A percentile compares a stretch with the other conserved stretches of the same genome.
Conservation (phyloP, 2,329 filamentous ascomycete species). For the Colletotrichum siamense region DNA sequence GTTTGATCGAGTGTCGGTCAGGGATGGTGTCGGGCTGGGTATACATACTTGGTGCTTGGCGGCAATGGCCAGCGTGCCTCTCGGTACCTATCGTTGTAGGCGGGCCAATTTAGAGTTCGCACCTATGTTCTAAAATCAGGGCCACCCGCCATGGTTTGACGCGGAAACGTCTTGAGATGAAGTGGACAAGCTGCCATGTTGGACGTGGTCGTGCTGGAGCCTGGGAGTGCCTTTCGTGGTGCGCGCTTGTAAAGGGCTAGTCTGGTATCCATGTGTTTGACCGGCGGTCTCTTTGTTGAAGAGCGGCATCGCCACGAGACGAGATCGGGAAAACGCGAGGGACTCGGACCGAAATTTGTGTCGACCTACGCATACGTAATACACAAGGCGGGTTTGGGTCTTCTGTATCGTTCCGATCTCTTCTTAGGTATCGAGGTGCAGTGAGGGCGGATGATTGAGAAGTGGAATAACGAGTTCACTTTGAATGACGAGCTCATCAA, state of each 20-base stretch:
- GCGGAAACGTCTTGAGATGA: background rate
- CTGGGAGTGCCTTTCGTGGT: background rate
- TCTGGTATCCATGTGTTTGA: background rate
- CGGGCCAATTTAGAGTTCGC: background rate
- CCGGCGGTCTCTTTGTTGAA: background rate
- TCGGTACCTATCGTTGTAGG: background rate
- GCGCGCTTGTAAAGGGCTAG: background rate
- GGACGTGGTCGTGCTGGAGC: background rate
- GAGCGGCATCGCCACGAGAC: background rate
- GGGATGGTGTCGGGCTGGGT: background rate
- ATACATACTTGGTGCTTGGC: background rate
- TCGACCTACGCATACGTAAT: background rate
- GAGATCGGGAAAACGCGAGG: background rate
- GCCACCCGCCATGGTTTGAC: background rate
- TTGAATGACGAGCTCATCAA: background rate
- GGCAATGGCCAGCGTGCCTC: background rate
- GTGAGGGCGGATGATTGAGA: background rate
- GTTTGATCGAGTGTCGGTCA: background rate
- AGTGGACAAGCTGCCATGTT: background rate
- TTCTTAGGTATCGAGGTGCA: background rate
- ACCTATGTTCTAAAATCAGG: background rate
- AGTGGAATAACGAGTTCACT: background rate
- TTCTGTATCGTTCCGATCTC: background rate
- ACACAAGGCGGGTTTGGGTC: background rate
- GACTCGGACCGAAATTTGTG: background rate